Conservation (phyloP, 768 basidiomycete genomes). For the Mycena latifolia region DNA sequence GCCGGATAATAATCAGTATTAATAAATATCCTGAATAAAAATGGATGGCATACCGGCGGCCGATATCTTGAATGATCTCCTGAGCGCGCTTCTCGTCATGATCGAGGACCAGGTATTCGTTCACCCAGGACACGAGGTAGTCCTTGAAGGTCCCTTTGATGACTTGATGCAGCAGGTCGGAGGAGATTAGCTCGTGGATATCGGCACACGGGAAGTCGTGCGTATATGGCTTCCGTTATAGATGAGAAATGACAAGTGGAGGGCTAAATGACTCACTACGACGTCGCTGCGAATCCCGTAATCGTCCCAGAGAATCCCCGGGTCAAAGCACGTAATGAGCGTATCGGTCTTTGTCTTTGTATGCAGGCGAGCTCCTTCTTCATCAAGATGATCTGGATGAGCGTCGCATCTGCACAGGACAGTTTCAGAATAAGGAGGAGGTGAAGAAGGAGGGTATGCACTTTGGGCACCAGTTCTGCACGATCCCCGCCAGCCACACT, state of each 20-base stretch:
- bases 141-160: constrained; percentile 1
- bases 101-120: not conserved
- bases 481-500: constrained; percentile 35
- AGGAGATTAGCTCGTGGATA: not conserved
- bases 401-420: not conserved
- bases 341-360: not conserved
- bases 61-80: not conserved
- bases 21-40: not conserved
- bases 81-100: not conserved
- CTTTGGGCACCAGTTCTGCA: constrained; percentile 42
- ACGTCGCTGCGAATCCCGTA: not conserved
- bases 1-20: no score
- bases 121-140: not conserved
- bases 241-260: no score
- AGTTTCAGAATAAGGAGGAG: no score
- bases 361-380: not conserved
- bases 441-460: not conserved
- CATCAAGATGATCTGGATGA: not conserved
- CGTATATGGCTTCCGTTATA: not conserved
- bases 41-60: no score
- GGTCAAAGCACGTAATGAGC: not conserved
- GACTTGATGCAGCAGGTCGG: not conserved
- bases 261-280: not conserved
- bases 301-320: not conserved
- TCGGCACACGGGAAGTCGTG: not conserved